Base-by-base conservation (phyloP, 129 eudicot genomes). In the Artemisia argyi region DNA sequence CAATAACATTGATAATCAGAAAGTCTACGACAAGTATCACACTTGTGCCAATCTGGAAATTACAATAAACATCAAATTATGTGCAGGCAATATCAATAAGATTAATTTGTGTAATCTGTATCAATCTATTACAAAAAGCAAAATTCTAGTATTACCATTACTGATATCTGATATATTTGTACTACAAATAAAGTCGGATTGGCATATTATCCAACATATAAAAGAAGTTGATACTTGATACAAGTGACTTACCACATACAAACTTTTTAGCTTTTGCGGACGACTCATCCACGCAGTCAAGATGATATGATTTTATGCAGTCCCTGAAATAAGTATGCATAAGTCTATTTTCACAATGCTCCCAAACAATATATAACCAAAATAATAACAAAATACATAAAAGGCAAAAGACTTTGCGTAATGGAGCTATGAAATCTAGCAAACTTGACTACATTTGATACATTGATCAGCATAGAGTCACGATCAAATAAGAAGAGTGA, bases 281-380 rank as follows among this genome's bases (percentile, higher is more conserved):
- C 8, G 85, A 56, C 11, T 80, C 90, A 22, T 30, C 85, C 66
- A 83, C 88, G 56, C 99, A 95, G 6, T 63, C 47, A 32, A 81
- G 66, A 69, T 95, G 99, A 73, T 88, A 95, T 12, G 99, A 73
- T 76, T 95, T 95, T 10, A 74, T 52, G 69, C 99, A 95, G n/a
- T 76, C 69, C 87, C 99, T 95, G 91, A 54, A 76, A 83, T 22
- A 32, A 74, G 24, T 26, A 46, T 42, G 14, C 24, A 53, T 4
- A 64, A 64, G 11, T 39, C 44, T 30, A 17, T 51, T 48, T 57
- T 49, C 28, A 56, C 71, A 75, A 66, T 53, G 12, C 13, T 58
- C 19, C 66, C 15, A 22, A 60, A 14, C 26, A 15, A 24, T 13
- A 22, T n/a, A 73, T 61, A 62, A 61, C 6, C 39, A 48, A 26